Base-by-base conservation (phyloP, 2,329 filamentous ascomycete genomes). In the Cytospora mali region DNA sequence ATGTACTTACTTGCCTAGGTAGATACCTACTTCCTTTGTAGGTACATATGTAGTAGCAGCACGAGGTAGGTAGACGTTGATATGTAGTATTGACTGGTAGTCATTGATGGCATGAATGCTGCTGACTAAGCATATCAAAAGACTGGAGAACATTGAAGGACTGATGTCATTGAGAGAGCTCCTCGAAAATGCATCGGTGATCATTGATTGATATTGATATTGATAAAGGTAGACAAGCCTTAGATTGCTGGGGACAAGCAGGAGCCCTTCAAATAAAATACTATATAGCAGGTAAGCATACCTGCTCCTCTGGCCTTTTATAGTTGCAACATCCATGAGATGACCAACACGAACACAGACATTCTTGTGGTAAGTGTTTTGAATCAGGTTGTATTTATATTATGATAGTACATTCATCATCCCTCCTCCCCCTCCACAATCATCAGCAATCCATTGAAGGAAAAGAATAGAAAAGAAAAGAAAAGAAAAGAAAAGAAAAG, bases 311-410 rank as follows among this genome's bases (percentile, higher is more conserved):
- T 9, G n/a, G n/a, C n/a, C n/a, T 10, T n/a, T 13, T 4, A 46
- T 9, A 18, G 11, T 9, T 23, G 18, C 35, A 21, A 13, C 42
- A 23, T 23, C 42, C 42, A 59, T 46, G 64, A 55, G 53, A 65
- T 65, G 64, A 64, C 61, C 64, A 65, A 64, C 14, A 63, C 61
- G 29, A 61, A 64, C 27, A 42, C 57, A 28, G 64, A 65, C 18
- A 65, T 65, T 10, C 23, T 65, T 18, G 48, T 65, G 50, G 64
- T 65, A 29, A 55, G 64, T 63, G 35, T 46, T 23, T 13, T 11
- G 6, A 6, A 9, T 46, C n/a, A 46, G 4, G n/a, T 11, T 46
- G n/a, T n/a, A n/a, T 11, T 46, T 4, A 23, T 11, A 1, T 4
- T 10, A 46, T 46, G 11, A 9, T 6, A 6, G 13, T 6, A 39